Evolutionary conservation across 345 rosid species (phyloP), one percentile per base, ranked within the genome.

Genomic region (Lepidium aucheri): DNA sequence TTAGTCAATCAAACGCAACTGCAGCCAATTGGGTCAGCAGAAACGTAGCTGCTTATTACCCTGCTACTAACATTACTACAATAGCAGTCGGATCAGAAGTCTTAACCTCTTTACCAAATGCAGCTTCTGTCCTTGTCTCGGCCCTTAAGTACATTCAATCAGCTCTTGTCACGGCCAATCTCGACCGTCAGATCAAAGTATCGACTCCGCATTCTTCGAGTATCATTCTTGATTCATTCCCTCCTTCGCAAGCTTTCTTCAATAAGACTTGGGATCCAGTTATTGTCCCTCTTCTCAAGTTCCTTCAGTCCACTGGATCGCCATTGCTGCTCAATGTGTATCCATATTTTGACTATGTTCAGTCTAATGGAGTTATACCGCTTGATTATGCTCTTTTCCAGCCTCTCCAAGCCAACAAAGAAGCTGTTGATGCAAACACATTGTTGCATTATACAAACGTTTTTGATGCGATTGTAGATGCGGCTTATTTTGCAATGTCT

Each of bases 201-300:
- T 89, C 99, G 0, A 89, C 94, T 0, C 95, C 99, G 0, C 96
- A 85, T 15, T 79, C 99, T 4, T 91, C 99, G 4, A 79, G 91
- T 41, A 89, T 91, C 33, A 95, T 95, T 70, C 84, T 95, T 7
- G 95, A 95, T 67, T 87, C 99, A 2, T 95, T 95, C 74, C 99
- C 99, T 41, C 99, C 99, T 51, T 95, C 99, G 32, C 97, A 95
- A 73, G 97, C 99, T 34, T 95, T 95, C 87, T 95, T 95, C 74
- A 95, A 95, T 72, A 87, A 88, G 42, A 58, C 95, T 9, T 89
- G 88, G 96, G 88, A 89, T 46, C 88, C 96, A 1, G 87, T 89
- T 32, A 82, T 95, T 84, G 89, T 89, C 35, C 95, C 99, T n/a
- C 79, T 95, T 78, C 87, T 95, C 46, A 84, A 85, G 33, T 91